Base-by-base conservation (phyloP, 1,284 basidiomycete genomes). In the Ceratobasidium sp. region DNA sequence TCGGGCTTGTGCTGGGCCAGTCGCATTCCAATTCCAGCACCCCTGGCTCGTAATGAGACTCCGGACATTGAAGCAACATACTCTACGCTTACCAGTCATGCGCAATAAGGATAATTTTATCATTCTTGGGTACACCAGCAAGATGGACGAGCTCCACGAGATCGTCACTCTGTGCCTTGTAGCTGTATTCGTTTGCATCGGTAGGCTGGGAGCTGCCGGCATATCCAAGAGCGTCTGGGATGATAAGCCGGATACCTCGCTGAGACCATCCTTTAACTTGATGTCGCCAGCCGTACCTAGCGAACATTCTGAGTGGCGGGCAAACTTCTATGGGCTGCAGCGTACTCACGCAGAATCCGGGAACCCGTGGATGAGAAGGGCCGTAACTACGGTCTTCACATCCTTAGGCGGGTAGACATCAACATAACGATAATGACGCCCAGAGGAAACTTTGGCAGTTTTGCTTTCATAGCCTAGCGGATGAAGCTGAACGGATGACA, bases 231-330 rank as follows among this genome's bases (percentile, higher is more conserved):
- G 56, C 13, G 27, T 58, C 56, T 10, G 56, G 56, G 15, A 58
- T 43, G 38, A 58, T 58, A 3, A 58, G n/a, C 8, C 56, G 56
- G 29, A 58, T 58, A 15, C 56, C 56, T 29, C 56, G 38, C 3
- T 13, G 10, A 8, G 56, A 43, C 56, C 56, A 58, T n/a, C 56
- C 56, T 43, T 58, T 58, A 38, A 58, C 29, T 31, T 58, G 56
- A 29, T 58, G 35, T 12, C 56, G 56, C 56, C 56, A 58, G 12
- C 56, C 56, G 27, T 58, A 58, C 3, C 56, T 58, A 22, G 12
- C 55, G 15, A 17, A 15, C 20, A 17, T 5, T 5, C 7, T n/a
- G n/a, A 57, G n/a, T 45, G 38, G n/a, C 34, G 27, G 20, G 38
- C 31, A 38, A 13, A 43, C 4, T 54, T 15, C 20, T 10, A 27